Evolutionary conservation across 192 early-diverging fungal species (phyloP), one percentile per base, ranked within the genome.

Genomic region (Podila minutissima): DNA sequence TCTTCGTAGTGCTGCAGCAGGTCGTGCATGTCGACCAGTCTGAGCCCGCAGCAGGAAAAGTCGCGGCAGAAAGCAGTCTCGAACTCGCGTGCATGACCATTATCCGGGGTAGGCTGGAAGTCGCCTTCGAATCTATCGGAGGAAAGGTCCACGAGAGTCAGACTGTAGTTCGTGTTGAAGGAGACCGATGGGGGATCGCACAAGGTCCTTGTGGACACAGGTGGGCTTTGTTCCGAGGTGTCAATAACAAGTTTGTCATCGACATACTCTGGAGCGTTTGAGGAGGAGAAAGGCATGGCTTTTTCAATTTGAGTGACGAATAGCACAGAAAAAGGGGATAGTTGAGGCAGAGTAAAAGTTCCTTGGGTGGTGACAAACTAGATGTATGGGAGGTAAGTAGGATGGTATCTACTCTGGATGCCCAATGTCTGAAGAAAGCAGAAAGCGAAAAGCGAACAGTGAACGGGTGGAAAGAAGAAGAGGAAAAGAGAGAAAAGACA

Each of bases 1-100:
- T 98, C 96, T 86, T 98, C 97, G 74, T 95, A 97, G 83, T 98
- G 97, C 84, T 96, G 95, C 24, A 98, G 83, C 61, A 98, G 91
- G 74, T 96, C 95, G 81, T 98, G 97, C 69, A 98, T 83, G 77
- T 95, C 94, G 64, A 89, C 87, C 51, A 98, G 88, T 46, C 91
- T 81, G 60, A 93, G 87, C 20, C 96, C 97, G 78, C 97, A 98
- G 88, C 97, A 98, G 68, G 87, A 86, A 83, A 97, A 98, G 89
- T 98, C 95, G 73, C 94, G 94, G 82, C 96, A 97, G 86, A 96
- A 98, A 59, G 89, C 87, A 84, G 93, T 92, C 82, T 98, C 96
- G 15, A 97, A 90, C 58, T 92, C 92, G 67, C 89, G 90, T 20
- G 89, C 64, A 38, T 71, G 69, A 33, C 62, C 32, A 32, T 62